Base-by-base conservation (phyloP, 805 yeast genomes). In the Starmerella bacillaris region DNA sequence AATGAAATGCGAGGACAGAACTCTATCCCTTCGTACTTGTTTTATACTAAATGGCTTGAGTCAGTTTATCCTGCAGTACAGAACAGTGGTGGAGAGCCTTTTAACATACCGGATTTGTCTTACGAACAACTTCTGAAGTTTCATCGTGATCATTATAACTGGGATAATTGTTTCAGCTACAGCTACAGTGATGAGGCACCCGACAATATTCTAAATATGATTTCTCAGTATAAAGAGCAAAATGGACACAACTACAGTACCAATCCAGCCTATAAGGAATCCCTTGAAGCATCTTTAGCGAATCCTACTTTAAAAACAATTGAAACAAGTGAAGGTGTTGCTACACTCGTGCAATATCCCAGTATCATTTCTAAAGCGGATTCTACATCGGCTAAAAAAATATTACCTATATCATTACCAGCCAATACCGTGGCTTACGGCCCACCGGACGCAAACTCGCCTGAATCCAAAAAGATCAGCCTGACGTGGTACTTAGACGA, bases 1-100 rank as follows among this genome's bases (percentile, higher is more conserved):
- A 89, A 89, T 53, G 98, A 89, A 58, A 89, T 89, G 98, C 89
- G 89, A 57, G 98, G 98, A 6, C 95, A 86, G 56, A 70, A 80
- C 51, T 78, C 94, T 0, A 86, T 82, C 54, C 70, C 94, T 0
- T 70, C 84, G 3, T 89, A 89, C 55, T 68, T 74, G 43, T 83
- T 67, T 53, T 86, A 84, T 70, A 79, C 75, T 49, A 70, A 74
- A 42, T 86, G 74, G 60, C 82, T 78, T 50, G 78, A 80, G 55
- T 59, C 78, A 5, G 67, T 89, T 9, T 89, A 82, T 49, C 89
- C 94, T 2, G 68, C 84, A 6, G 60, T 89, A 48, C 68, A 82
- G 51, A 82, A 82, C 57, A 76, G 94, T 2, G 98, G 95, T 21
- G 98, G 98, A 38, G 94, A 86, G 51, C 98, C 98, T 1, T 55